phyloP scores from a whole-genome alignment of 768 basidiomycete species.

The Cantharellus anzutake region DNA sequence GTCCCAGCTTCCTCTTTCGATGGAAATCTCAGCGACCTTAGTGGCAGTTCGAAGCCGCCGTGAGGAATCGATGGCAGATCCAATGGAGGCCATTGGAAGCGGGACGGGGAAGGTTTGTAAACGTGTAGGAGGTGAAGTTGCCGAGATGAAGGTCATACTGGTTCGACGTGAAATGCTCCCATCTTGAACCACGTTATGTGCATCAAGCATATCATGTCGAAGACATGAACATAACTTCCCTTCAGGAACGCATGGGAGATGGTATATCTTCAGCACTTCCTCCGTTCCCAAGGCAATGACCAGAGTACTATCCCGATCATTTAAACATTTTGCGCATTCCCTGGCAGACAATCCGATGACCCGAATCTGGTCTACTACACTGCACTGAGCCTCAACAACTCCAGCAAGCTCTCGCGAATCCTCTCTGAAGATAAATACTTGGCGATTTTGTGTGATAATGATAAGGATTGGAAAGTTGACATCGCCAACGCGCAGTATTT shows the following conservation, averaged over 20 bases:
- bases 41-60: neutral
- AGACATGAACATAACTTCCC: constrained; percentile 40
- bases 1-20: constrained; percentile 70
- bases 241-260: neutral
- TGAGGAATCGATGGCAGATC: neutral
- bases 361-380: constrained; percentile 33
- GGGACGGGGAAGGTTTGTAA: constrained; percentile 1
- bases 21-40: constrained; percentile 21
- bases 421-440: constrained; percentile 40
- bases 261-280: neutral
- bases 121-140: constrained; percentile 25
- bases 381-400: neutral
- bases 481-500: neutral
- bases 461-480: constrained; percentile 11
- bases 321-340: constrained; percentile 52
- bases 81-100: neutral
- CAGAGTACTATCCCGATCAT: constrained; percentile 46
- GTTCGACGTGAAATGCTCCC: constrained; percentile 34
- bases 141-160: constrained; percentile 29
- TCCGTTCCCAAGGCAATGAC: constrained; percentile 23
- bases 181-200: constrained; percentile 1
- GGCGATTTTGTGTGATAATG: constrained; percentile 2
- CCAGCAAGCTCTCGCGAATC: constrained; percentile 22
- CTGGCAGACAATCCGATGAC: constrained; percentile 34
- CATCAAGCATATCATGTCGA: constrained; percentile 43